A percentile compares a stretch with the other conserved stretches of the same genome.
Evolutionary conservation across 345 rosid species (phyloP).

Genomic region (Melaleuca quinquenervia): DNA sequence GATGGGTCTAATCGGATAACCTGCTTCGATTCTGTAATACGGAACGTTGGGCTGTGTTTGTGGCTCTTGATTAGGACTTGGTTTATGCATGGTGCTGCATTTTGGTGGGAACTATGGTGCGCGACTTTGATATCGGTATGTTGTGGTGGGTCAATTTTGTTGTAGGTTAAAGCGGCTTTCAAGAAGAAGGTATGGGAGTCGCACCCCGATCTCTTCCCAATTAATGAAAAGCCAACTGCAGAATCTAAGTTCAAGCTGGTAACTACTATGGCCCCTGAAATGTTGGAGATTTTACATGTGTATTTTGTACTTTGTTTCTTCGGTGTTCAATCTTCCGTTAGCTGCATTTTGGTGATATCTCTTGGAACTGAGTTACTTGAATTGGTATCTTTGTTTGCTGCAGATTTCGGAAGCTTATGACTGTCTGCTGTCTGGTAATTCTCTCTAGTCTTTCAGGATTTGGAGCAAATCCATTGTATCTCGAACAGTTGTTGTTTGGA

Average conservation of each 20-base stretch:
- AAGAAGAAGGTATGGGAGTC: slow-evolving; percentile 78
- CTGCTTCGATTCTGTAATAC: neutral
- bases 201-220: slow-evolving; percentile 82
- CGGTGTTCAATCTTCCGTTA: neutral
- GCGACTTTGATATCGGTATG: neutral
- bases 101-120: neutral
- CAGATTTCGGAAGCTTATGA: slow-evolving; percentile 73
- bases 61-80: neutral
- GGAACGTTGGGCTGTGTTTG: neutral
- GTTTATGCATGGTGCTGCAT: neutral
- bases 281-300: neutral
- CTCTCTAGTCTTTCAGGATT: neutral
- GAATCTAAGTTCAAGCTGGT: slow-evolving; percentile 78
- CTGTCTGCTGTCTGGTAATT: slow-evolving; percentile 52
- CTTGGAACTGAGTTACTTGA: neutral
- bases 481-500: neutral
- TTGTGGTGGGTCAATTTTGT: neutral
- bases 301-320: neutral
- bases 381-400: neutral
- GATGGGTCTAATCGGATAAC: neutral
- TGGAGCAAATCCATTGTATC: neutral
- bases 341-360: neutral
- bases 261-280: neutral
- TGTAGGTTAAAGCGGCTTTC: slow-evolving; percentile 76
- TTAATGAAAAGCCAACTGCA: slow-evolving; percentile 45